Evolutionary conservation across 169 alveolate genomes (phyloP).

Genomic region (Plasmodium cynomolgi): DNA sequence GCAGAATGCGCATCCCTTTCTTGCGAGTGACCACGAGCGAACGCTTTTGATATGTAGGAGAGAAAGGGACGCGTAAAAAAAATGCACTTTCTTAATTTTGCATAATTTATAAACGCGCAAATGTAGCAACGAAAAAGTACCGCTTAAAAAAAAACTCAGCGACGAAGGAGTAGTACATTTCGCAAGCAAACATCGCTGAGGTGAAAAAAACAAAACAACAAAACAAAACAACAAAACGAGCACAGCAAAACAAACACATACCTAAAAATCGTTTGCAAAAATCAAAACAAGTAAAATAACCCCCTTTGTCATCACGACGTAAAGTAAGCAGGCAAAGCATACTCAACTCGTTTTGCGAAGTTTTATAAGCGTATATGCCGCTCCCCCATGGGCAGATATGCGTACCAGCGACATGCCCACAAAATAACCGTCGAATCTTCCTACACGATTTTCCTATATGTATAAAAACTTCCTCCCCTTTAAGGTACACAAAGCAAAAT

Average conservation of each 20-base stretch:
- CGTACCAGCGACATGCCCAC: neutral
- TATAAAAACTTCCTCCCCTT: neutral
- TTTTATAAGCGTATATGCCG: neutral
- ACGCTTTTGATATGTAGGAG: neutral
- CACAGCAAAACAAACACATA: neutral
- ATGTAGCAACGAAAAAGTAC: neutral
- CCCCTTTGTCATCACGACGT: neutral
- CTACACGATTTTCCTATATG: neutral
- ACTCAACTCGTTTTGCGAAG: neutral
- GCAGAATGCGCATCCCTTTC: neutral
- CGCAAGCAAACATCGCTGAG: neutral
- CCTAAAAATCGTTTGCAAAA: neutral
- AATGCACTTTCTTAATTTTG: neutral
- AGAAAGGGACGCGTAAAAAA: neutral
- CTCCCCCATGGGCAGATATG: neutral
- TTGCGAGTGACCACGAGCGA: neutral
- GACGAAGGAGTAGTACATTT: neutral
- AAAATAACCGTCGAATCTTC: neutral
- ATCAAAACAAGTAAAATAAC: neutral
- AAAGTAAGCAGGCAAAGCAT: neutral
- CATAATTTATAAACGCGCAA: neutral
- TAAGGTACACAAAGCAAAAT: neutral
- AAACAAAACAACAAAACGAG: neutral
- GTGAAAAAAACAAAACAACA: neutral
- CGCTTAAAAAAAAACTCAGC: neutral